Evolutionary conservation across 768 basidiomycete genomes (phyloP).

Genomic region (Naganishia friedmannii): DNA sequence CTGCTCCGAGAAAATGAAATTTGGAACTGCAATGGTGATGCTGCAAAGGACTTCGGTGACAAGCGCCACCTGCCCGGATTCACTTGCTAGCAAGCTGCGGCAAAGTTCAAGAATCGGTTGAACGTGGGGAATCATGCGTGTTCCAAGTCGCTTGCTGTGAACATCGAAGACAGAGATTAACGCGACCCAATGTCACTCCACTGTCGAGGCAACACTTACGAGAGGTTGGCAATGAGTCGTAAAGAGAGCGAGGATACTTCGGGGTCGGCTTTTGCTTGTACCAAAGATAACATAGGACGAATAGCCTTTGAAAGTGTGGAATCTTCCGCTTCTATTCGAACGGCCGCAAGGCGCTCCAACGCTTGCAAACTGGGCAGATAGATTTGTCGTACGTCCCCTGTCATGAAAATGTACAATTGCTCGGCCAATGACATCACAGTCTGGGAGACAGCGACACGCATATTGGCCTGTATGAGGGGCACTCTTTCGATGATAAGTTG

Average conservation of each 20-base stretch:
- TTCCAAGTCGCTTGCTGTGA: conserved; percentile 69
- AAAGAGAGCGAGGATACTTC: conserved; percentile 54
- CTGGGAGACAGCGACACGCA: conserved; percentile 12
- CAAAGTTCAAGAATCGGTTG: conserved; percentile 62
- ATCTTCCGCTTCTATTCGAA: conserved; percentile 22
- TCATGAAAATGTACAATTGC: conserved; percentile 8
- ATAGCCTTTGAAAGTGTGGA: conserved; percentile 18
- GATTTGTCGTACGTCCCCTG: not conserved
- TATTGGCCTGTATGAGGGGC: conserved; percentile 16
- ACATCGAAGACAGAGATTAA: not conserved
- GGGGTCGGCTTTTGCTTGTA: not conserved
- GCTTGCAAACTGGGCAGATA: conserved; percentile 17
- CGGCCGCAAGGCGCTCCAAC: conserved; percentile 2
- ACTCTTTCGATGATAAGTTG: conserved; percentile 27
- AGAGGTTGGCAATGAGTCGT: conserved; percentile 61
- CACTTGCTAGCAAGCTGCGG: conserved; percentile 14
- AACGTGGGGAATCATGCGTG: conserved; percentile 83
- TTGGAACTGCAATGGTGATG: conserved; percentile 72
- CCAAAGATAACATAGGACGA: conserved; percentile 15
- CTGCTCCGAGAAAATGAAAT: conserved; percentile 58
- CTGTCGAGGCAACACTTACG: conserved; percentile 55
- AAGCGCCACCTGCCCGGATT: conserved; percentile 47
- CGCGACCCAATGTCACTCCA: conserved; percentile 1
- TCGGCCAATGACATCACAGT: conserved; percentile 8
- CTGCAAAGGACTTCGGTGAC: conserved; percentile 61